These are phyloP conservation scores for Amoebophrya sp. DNA, from an alignment of 169 alveolate species.

Conservation along the genomic window DNA sequence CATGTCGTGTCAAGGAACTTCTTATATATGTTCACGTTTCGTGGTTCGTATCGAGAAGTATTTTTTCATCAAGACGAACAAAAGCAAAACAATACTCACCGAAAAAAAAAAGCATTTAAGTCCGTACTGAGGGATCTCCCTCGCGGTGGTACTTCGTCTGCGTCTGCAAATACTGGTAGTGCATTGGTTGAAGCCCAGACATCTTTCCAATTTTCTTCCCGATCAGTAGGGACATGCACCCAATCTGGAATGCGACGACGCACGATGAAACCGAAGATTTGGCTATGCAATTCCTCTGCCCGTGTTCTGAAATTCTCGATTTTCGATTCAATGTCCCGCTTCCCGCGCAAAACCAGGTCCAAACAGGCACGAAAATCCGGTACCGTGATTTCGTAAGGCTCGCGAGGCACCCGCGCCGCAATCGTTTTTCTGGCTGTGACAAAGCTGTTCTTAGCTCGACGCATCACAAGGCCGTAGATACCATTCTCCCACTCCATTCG, in stretches of 20 bases:
- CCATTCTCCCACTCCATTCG: constrained; percentile 8
- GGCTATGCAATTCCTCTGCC: not conserved
- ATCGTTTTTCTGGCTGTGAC: not conserved
- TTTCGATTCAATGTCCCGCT: not conserved
- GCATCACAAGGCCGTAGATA: not conserved
- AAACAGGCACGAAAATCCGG: not conserved
- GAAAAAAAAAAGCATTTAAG: too few species aligned
- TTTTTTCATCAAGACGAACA: too few species aligned
- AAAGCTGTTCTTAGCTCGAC: not conserved
- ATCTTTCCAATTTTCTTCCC: not conserved
- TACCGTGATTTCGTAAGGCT: not conserved
- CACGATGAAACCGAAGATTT: not conserved
- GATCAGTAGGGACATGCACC: not conserved
- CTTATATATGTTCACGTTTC: too few species aligned
- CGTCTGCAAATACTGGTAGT: not conserved
- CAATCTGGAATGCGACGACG: not conserved
- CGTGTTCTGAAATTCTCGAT: not conserved
- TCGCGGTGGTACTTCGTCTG: too few species aligned
- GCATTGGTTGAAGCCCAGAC: not conserved
- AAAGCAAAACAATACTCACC: too few species aligned
- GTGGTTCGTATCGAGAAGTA: too few species aligned
- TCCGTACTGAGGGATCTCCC: too few species aligned
- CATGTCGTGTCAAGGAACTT: too few species aligned
- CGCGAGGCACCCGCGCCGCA: not conserved
- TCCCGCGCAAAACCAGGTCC: not conserved